Percentiles rank a stretch among this genome's conserved stretches.
phyloP scores from a whole-genome alignment of 2,329 filamentous ascomycete genomes.

The Rhynchosporium agropyri region DNA sequence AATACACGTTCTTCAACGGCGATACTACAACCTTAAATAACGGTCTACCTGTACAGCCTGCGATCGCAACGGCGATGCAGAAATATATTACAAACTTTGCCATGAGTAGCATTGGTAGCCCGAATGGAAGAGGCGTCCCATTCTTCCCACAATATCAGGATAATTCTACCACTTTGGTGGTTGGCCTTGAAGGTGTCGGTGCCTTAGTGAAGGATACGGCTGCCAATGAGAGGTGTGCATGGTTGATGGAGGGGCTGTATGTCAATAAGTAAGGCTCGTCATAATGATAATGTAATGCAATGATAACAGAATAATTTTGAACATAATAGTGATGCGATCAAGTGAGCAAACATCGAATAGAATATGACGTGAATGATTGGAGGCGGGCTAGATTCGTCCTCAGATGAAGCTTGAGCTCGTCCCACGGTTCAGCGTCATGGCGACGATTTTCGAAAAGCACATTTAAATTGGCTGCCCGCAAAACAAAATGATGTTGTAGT shows the following conservation, averaged over 20 bases:
- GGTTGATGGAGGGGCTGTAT: conserved; percentile 16
- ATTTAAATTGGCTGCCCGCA: too few relatives aligned
- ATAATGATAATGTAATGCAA: neutral
- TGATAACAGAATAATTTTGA: too few relatives aligned
- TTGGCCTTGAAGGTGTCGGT: conserved; percentile 29
- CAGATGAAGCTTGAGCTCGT: too few relatives aligned
- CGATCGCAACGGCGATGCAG: conserved; percentile 44
- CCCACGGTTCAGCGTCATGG: too few relatives aligned
- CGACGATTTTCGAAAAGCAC: too few relatives aligned
- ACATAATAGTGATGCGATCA: too few relatives aligned
- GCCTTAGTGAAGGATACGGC: conserved; percentile 30
- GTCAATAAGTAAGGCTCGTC: neutral
- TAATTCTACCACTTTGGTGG: conserved; percentile 21
- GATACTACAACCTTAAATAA: conserved; percentile 34
- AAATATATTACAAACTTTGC: conserved; percentile 45
- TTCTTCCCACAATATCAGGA: conserved; percentile 35
- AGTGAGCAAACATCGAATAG: too few relatives aligned
- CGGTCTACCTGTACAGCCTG: conserved; percentile 37
- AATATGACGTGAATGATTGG: too few relatives aligned
- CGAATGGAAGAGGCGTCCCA: conserved; percentile 36
- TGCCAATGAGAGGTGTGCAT: conserved; percentile 43
- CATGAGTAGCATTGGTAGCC: conserved; percentile 37
- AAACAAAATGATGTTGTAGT: too few relatives aligned
- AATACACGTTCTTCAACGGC: conserved; percentile 56
- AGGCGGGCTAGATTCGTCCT: too few relatives aligned